phyloP scores from a whole-genome alignment of 2,329 filamentous ascomycete species.

The Exophiala aquamarina region DNA sequence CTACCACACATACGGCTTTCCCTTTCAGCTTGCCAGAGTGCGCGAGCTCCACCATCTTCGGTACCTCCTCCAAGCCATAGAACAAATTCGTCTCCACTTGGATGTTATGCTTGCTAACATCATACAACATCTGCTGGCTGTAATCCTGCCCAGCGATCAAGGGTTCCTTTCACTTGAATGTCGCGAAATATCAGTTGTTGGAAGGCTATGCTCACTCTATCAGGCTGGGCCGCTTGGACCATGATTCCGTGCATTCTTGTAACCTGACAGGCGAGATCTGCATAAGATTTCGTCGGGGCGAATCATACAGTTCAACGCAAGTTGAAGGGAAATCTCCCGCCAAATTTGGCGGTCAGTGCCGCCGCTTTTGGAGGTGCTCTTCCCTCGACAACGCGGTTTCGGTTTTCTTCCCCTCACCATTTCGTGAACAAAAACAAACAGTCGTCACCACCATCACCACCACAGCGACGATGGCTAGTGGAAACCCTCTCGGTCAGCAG shows the following conservation, averaged over 20 bases:
- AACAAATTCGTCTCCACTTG: constrained; percentile 54
- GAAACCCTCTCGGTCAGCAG: constrained; percentile 11
- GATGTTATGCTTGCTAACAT: constrained; percentile 48
- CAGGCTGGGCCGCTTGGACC: constrained; percentile 55
- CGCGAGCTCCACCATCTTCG: constrained; percentile 51
- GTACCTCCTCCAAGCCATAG: constrained; percentile 52
- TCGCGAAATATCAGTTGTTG: constrained; percentile 55
- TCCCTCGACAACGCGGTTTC: no score
- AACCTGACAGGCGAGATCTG: no score
- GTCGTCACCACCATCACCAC: constrained; percentile 1
- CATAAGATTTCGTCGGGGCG: constrained; percentile 38
- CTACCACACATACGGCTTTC: constrained; percentile 42
- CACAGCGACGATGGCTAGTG: constrained; percentile 11
- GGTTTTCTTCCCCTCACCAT: constrained; percentile 8
- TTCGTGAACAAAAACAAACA: constrained; percentile 11
- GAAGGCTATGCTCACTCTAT: constrained; percentile 40
- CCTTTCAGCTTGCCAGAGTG: constrained; percentile 54
- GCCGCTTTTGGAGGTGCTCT: no score
- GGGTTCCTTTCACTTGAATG: constrained; percentile 49
- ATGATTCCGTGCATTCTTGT: no score
- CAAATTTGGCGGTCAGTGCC: no score
- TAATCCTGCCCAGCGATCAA: constrained; percentile 46
- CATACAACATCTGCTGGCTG: constrained; percentile 48
- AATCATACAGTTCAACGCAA: no score
- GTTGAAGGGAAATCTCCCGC: no score